These are phyloP conservation scores for Clitoria ternatea DNA, from an alignment of 306 rosid genomes.

Conservation along the genomic window DNA sequence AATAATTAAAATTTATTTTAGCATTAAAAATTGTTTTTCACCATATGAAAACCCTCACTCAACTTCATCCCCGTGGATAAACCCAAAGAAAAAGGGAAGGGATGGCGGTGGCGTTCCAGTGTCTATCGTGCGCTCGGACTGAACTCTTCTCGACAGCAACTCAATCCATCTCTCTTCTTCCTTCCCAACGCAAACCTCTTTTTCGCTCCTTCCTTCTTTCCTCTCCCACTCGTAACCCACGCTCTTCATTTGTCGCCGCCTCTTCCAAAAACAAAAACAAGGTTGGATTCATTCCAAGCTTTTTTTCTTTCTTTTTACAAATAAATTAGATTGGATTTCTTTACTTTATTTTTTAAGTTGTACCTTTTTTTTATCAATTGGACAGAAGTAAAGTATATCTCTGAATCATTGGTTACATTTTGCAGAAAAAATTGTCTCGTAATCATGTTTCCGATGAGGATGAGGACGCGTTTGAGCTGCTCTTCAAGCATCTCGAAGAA, in stretches of 20 bases:
- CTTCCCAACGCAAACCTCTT: constrained; percentile 38
- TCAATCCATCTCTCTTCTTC: constrained; percentile 1
- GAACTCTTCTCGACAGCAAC: constrained; percentile 4
- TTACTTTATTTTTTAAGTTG: too few species aligned
- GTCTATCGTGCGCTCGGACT: constrained; percentile 23
- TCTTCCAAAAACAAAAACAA: constrained; percentile 47
- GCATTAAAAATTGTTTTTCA: too few species aligned
- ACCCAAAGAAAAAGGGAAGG: not conserved
- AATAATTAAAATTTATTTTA: too few species aligned
- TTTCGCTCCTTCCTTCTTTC: constrained; percentile 37
- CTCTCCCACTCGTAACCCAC: constrained; percentile 41
- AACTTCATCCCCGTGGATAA: not conserved
- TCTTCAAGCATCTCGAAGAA: constrained; percentile 75
- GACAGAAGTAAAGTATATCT: too few species aligned
- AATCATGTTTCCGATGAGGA: constrained; percentile 40
- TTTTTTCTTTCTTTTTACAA: too few species aligned
- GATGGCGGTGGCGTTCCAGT: constrained; percentile 46
- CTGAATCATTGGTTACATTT: not conserved
- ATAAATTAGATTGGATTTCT: too few species aligned
- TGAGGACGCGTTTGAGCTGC: constrained; percentile 71
- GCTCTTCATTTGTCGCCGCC: constrained; percentile 29
- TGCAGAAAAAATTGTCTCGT: constrained; percentile 36
- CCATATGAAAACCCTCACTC: not conserved
- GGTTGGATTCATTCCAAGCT: too few species aligned
- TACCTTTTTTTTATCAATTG: too few species aligned